Evolutionary conservation across 2,329 filamentous ascomycete species (phyloP).

Genomic region (Penicillium digitatum): DNA sequence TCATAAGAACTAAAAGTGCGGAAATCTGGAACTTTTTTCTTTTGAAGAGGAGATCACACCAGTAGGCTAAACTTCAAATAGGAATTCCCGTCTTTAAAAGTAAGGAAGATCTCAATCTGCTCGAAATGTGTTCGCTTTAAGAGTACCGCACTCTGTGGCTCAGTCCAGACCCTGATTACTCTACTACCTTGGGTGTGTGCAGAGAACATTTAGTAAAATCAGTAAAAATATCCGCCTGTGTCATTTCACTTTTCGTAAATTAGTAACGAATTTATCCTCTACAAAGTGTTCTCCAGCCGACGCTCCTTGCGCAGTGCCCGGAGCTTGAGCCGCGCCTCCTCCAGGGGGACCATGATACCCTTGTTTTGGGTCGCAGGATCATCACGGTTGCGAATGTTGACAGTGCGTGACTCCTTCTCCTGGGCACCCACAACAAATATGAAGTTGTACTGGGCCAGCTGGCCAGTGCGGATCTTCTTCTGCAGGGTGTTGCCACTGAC

Average conservation of each 20-base stretch:
- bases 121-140: background rate
- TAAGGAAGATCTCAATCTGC: background rate
- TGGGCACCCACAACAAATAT: slow-evolving; percentile 60
- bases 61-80: background rate
- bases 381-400: slow-evolving; percentile 64
- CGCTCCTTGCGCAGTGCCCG: slow-evolving; percentile 45
- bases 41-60: background rate
- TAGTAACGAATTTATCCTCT: slow-evolving; percentile 13
- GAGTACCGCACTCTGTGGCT: background rate
- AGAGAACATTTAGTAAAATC: background rate
- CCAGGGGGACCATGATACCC: slow-evolving; percentile 58
- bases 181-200: background rate
- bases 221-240: slow-evolving; percentile 4
- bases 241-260: slow-evolving; percentile 20
- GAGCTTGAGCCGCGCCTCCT: slow-evolving; percentile 56
- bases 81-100: background rate
- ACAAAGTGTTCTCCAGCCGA: slow-evolving; percentile 42
- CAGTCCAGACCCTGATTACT: background rate
- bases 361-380: slow-evolving; percentile 59
- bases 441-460: slow-evolving; percentile 50
- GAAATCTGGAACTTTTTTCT: no score
- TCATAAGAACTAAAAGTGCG: background rate
- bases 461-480: slow-evolving; percentile 51
- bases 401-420: slow-evolving; percentile 56
- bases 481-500: slow-evolving; percentile 49